Evolutionary conservation across 1,139 yeast species (phyloP), one percentile per base, ranked within the genome.

Genomic region (Pneumocystis jirovecii): DNA sequence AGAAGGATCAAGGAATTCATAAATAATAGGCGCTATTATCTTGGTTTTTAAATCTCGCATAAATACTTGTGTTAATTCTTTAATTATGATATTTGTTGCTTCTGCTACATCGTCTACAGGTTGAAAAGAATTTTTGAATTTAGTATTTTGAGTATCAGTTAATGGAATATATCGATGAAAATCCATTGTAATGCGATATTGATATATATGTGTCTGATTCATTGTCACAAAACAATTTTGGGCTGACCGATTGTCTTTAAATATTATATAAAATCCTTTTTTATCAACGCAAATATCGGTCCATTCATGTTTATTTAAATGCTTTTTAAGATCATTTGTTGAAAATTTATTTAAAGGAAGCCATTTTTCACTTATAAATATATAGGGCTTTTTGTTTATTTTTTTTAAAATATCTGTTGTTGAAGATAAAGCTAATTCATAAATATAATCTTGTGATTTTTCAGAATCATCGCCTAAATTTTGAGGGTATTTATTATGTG

Each of bases 31-130:
- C 0, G 89, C 91, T 45, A 88, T 81, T 5, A 87, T 77, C 69
- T 90, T 82, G 71, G 85, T 93, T 71, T 89, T 79, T 45, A 89
- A 82, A 75, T 89, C 96, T 68, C 86, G 85, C 50, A 84, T 77
- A 64, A 89, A 75, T 65, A 85, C 84, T 5, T 79, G 77, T 68
- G 83, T 83, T 65, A 89, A 80, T 68, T 89, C 96, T 66, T 82
- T 82, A 45, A 85, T 74, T 61, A 89, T 77, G 68, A 82, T 76
- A 60, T 81, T 78, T 0, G 83, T 78, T 0, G 96, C 87, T 66
- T 85, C 89, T 44, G 81, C 82, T 1, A 79, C 72, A 19, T 75
- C 74, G 64, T 75, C 69, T 50, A 2, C 76, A 75, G 69, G 76
- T 77, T 3, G 83, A 44, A 65, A 65, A 12, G 66, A 62, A 42